Conservation (phyloP, 768 basidiomycete species). For the Amanita pseudoporphyria region DNA sequence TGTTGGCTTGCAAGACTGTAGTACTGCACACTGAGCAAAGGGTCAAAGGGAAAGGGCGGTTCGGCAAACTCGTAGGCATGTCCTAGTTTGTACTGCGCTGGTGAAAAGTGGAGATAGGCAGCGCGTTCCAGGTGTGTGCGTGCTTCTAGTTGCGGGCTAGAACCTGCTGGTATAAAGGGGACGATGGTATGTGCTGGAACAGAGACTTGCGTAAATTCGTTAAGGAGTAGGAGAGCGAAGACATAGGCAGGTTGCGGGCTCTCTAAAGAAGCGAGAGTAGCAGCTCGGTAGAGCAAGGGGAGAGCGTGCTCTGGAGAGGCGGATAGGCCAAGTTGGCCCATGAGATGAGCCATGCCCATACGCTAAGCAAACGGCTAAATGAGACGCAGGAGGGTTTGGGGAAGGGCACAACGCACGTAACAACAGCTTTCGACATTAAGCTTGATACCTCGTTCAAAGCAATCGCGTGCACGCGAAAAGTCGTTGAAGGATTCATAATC, state of each 20-base stretch:
- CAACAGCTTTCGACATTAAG: conserved; percentile 68
- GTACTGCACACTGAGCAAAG: conserved; percentile 84
- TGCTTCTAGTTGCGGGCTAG: conserved; percentile 47
- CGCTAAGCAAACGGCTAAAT: conserved; percentile 38
- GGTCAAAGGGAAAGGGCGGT: conserved; percentile 79
- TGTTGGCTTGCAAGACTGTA: conserved; percentile 77
- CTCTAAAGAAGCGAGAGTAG: conserved; percentile 61
- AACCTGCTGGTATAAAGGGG: conserved; percentile 44
- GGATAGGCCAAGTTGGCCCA: conserved; percentile 73
- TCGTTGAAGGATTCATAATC: conserved; percentile 91
- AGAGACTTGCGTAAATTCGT: conserved; percentile 66
- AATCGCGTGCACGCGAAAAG: conserved; percentile 60
- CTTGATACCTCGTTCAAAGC: conserved; percentile 78
- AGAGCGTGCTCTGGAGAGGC: conserved; percentile 48
- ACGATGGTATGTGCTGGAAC: conserved; percentile 39
- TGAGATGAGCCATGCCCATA: conserved; percentile 85
- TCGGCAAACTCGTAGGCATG: conserved; percentile 89
- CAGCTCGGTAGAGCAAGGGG: conserved; percentile 68
- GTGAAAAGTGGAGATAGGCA: conserved; percentile 76
- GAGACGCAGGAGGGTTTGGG: conserved; percentile 2
- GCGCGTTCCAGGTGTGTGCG: conserved; percentile 73
- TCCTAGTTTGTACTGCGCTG: conserved; percentile 89
- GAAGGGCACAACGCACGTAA: conserved; percentile 46
- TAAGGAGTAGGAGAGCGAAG: conserved; percentile 77
- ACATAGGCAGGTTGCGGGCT: conserved; percentile 85